Evolutionary conservation across 345 rosid genomes (phyloP).

Genomic region (Eucalyptus regnans): DNA sequence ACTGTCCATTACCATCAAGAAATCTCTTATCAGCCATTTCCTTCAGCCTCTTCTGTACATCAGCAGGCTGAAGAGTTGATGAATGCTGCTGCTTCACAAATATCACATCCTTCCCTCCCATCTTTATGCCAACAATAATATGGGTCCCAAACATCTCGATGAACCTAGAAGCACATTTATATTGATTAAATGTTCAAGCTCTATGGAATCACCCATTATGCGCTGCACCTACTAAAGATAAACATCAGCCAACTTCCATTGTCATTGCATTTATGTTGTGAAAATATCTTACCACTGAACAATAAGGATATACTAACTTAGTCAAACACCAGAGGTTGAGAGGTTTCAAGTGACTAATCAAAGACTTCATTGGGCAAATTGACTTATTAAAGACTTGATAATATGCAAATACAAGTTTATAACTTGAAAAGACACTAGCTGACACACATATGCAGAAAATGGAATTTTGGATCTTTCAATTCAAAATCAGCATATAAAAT

Average conservation of each 20-base stretch:
- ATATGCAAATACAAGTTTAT: background rate
- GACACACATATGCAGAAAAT: background rate
- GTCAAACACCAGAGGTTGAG: background rate
- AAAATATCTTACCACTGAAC: background rate
- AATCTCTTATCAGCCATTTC: conserved; percentile 87
- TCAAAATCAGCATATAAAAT: background rate
- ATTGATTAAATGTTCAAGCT: background rate
- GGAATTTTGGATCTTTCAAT: background rate
- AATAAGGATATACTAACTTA: background rate
- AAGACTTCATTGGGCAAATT: background rate
- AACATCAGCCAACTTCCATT: background rate
- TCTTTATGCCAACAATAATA: conserved; percentile 76
- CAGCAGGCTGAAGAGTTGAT: conserved; percentile 61
- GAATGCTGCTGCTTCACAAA: conserved; percentile 79
- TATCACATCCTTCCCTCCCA: conserved; percentile 96
- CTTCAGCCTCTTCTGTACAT: conserved; percentile 65
- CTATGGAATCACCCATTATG: background rate
- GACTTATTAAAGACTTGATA: background rate
- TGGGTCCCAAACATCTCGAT: conserved; percentile 82
- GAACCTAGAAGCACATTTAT: conserved; percentile 36
- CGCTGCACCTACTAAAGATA: background rate
- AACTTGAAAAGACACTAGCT: background rate
- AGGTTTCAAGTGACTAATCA: background rate
- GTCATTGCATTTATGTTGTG: background rate
- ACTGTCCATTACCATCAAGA: conserved; percentile 32